Base-by-base conservation (phyloP, 495 filamentous ascomycete species). In the Penicillium crystallinum region DNA sequence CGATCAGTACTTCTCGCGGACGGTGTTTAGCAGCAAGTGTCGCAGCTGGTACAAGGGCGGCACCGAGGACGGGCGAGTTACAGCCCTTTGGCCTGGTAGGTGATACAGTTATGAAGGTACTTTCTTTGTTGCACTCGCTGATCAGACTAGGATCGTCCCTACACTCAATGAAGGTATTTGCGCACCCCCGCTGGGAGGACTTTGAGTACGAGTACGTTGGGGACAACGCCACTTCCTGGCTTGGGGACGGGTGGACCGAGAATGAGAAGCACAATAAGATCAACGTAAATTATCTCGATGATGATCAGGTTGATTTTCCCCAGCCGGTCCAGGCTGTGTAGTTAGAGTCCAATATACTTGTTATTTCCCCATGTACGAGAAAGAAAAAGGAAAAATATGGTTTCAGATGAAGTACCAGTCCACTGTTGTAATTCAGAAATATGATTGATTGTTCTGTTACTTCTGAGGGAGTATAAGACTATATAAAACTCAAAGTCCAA, bases 41-140 rank as follows among this genome's bases (percentile, higher is more conserved):
- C 69, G 73, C 14, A 78, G 74, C n/a, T 81, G 78, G 77, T 81
- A 82, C 56, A 81, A 79, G 53, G 66, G 65, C 11, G 71, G 71
- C 1, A 56, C 59, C 5, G 65, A 72, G 22, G 52, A 63, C 25
- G 70, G 71, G 21, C 55, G 67, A 15, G 54, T 75, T 15, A 66
- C 62, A 6, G 66, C 63, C 23, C 54, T 77, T 3, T 77, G 74
- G 73, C 72, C 75, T 36, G 74, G 73, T 67, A 65, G 49, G 63
- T 45, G 33, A 21, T 39, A 21, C 34, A 51, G 21, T 14, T 12
- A 11, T 34, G 15, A n/a, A n/a, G n/a, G n/a, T n/a, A n/a, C n/a
- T n/a, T n/a, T 25, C 30, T 8, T 7, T 46, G 25, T 19, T n/a
- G 27, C 42, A 15, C 8, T 15, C 8, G n/a, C 25, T 18, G 29